These are phyloP conservation scores for Protea cynaroides DNA, from an alignment of 164 flowering plant genomes.

Conservation along the genomic window DNA sequence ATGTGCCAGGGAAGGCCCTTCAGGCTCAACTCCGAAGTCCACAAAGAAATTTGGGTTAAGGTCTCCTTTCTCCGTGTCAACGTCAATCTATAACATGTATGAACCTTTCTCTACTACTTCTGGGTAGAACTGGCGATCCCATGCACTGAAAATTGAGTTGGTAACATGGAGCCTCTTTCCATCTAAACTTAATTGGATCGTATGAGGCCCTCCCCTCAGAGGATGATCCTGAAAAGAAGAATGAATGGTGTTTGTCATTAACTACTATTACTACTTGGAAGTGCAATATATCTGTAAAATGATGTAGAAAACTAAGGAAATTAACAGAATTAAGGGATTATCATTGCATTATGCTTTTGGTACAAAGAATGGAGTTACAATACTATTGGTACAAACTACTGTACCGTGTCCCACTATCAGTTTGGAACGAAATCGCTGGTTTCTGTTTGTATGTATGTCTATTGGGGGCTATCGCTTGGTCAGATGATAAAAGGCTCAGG, in stretches of 20 bases:
- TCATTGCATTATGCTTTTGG: too few species aligned
- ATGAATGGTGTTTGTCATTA: not conserved
- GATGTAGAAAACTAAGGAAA: too few species aligned
- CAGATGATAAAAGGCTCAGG: too few species aligned
- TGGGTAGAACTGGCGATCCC: slow-evolving; percentile 96
- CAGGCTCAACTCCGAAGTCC: slow-evolving; percentile 85
- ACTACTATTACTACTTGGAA: too few species aligned
- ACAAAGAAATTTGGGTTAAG: slow-evolving; percentile 83
- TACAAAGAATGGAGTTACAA: too few species aligned
- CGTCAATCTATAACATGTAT: slow-evolving; percentile 88
- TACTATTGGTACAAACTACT: too few species aligned
- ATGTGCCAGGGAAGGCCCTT: slow-evolving; percentile 94
- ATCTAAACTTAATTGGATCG: slow-evolving; percentile 92
- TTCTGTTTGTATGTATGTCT: too few species aligned
- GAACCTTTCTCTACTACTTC: slow-evolving; percentile 74
- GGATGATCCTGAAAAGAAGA: slow-evolving; percentile 59
- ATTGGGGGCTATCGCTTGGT: too few species aligned
- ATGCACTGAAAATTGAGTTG: slow-evolving; percentile 85
- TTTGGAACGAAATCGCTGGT: too few species aligned
- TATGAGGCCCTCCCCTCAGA: slow-evolving; percentile 94
- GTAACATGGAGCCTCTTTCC: slow-evolving; percentile 93
- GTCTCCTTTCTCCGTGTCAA: slow-evolving; percentile 79
- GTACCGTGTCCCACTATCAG: too few species aligned
- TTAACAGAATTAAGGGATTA: too few species aligned
- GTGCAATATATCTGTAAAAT: too few species aligned